Evolutionary conservation across 345 rosid species (phyloP), one percentile per base, ranked within the genome.

Genomic region (Eucalyptus cloeziana): DNA sequence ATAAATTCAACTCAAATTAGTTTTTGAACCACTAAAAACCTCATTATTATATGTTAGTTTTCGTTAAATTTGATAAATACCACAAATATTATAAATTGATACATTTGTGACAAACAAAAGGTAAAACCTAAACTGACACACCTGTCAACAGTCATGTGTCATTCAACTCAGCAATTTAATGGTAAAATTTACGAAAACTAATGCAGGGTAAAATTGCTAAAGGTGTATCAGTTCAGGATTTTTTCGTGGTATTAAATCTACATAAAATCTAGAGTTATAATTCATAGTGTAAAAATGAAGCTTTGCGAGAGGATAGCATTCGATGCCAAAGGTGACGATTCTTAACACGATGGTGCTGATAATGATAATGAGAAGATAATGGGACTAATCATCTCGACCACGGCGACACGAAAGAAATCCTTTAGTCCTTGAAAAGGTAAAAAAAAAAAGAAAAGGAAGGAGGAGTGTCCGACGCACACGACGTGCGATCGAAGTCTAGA

Each of bases 71-170:
- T 21, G 25, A 52, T 52, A 19, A 21, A 52, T 21, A 21, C 5
- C 10, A 52, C 25, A 52, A 21, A 52, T 8, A 52, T 52, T 21
- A 21, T 19, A 52, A 52, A 52, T 52, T 21, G 0, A 0, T 21
- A 19, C 8, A 21, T 52, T 19, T 19, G 10, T 7, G 10, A 7
- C 9, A 19, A 52, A 52, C 1, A 19, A 19, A 52, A 19, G 2
- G 10, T 52, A 52, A 52, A 52, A 52, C 0, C 58, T 1, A 21
- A 52, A 52, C 0, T 1, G 2, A 52, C 21, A 52, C 0, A 52
- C 0, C 0, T 19, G 0, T 21, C 1, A 52, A 21, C 1, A 21
- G 0, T 52, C 1, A 52, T 21, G 0, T 21, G 0, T 2, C 1
- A 52, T 52, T 52, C 0, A 52, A 52, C 0, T 52, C 0, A 7